Evolutionary conservation across 257 asterid species (phyloP).

Genomic region (Solanum chmielewskii): DNA sequence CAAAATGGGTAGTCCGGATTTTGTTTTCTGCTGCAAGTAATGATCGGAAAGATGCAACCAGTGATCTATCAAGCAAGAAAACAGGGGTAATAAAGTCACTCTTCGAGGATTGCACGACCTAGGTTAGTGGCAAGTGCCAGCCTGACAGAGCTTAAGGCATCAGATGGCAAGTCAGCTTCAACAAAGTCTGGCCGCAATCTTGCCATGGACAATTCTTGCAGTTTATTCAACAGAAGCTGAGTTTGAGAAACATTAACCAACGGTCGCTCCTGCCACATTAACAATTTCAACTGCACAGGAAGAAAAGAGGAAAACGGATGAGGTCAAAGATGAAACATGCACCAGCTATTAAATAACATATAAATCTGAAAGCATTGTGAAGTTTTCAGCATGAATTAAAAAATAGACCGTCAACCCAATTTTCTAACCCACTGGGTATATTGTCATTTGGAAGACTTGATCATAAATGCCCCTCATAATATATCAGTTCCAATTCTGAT

Average conservation of each 20-base stretch:
- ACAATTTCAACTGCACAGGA: conserved; percentile 56
- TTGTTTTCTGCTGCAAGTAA: background rate
- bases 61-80: background rate
- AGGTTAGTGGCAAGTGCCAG: conserved; percentile 78
- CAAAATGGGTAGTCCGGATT: background rate
- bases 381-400: background rate
- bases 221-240: conserved; percentile 55
- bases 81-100: conserved; percentile 16
- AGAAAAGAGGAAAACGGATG: background rate
- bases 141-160: conserved; percentile 67
- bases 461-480: background rate
- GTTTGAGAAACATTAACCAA: conserved; percentile 71
- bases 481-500: background rate
- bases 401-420: background rate
- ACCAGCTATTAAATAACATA: background rate
- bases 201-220: conserved; percentile 82
- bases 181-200: conserved; percentile 65
- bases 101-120: conserved; percentile 84
- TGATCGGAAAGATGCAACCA: background rate
- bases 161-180: conserved; percentile 58
- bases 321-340: background rate
- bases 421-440: background rate
- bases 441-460: background rate
- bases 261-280: conserved; percentile 64
- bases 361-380: background rate